Conservation (phyloP, 768 basidiomycete genomes). For the Hygrocybe coccinea region DNA sequence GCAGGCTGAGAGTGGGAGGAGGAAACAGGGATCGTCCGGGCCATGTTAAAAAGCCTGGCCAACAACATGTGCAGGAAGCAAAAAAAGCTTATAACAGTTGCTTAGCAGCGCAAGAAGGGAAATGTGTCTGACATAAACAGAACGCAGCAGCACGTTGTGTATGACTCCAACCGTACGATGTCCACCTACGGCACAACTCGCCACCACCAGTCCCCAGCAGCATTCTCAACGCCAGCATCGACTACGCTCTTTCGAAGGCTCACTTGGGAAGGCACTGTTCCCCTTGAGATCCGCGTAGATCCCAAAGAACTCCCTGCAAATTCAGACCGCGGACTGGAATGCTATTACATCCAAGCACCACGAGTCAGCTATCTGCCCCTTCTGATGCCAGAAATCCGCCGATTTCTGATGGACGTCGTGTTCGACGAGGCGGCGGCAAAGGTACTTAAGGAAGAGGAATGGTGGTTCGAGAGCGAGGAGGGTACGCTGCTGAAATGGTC, state of each 20-base stretch:
- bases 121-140: too few relatives aligned
- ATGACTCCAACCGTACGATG: too few relatives aligned
- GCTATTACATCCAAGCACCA: conserved; percentile 86
- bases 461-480: conserved; percentile 96
- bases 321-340: conserved; percentile 83
- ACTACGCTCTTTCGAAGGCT: conserved; percentile 79
- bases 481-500: conserved; percentile 85
- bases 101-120: too few relatives aligned
- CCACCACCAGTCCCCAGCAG: conserved; percentile 36
- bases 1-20: too few relatives aligned
- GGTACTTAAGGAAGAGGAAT: conserved; percentile 77
- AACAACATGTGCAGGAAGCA: too few relatives aligned
- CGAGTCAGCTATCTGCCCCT: conserved; percentile 92
- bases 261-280: conserved; percentile 87
- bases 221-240: conserved; percentile 34
- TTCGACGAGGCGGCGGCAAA: conserved; percentile 82
- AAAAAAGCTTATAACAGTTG: too few relatives aligned
- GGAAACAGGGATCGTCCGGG: too few relatives aligned
- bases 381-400: conserved; percentile 80
- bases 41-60: too few relatives aligned
- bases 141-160: too few relatives aligned
- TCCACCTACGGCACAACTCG: conserved; percentile 51
- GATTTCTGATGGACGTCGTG: conserved; percentile 87
- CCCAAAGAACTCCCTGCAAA: conserved; percentile 86
- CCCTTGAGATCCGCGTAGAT: conserved; percentile 84